Conservation (phyloP, 176 grass and related monocot genomes). For the Cenchrus americanus region DNA sequence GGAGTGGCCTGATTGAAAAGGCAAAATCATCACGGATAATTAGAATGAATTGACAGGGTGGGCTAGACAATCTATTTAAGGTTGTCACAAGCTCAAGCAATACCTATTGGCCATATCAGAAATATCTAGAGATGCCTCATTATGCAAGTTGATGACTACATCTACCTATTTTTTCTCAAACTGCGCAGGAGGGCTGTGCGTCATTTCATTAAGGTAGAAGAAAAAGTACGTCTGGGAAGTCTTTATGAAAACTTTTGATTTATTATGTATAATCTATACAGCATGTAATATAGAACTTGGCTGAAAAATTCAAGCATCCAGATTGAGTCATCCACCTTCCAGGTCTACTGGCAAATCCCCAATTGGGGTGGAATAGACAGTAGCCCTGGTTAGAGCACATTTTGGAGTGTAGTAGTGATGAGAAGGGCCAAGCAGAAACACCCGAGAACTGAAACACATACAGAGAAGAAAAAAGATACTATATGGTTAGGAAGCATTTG, state of each 20-base stretch:
- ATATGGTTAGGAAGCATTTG: constrained; percentile 5
- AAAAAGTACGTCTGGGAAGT: too few relatives aligned
- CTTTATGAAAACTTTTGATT: not conserved
- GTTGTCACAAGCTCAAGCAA: too few relatives aligned
- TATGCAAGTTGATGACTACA: not conserved
- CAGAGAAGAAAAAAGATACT: constrained; percentile 15
- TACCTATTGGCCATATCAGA: too few relatives aligned
- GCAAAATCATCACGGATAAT: too few relatives aligned
- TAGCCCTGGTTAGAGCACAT: constrained; percentile 83
- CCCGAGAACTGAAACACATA: constrained; percentile 72
- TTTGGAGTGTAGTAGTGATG: constrained; percentile 97
- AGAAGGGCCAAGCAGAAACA: constrained; percentile 97
- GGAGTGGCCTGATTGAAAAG: too few relatives aligned
- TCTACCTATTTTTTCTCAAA: not conserved
- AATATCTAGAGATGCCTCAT: constrained; percentile 9
- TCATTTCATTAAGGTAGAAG: too few relatives aligned
- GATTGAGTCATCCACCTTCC: constrained; percentile 70
- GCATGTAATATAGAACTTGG: not conserved
- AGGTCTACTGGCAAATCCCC: constrained; percentile 87
- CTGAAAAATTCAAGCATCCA: constrained; percentile 14
- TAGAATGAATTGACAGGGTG: too few relatives aligned
- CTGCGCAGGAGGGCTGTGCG: too few relatives aligned
- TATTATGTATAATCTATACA: constrained; percentile 3
- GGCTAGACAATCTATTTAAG: too few relatives aligned
- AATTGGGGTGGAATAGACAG: constrained; percentile 84